Conservation (phyloP, 257 asterid genomes). For the Leonotis leonurus region DNA sequence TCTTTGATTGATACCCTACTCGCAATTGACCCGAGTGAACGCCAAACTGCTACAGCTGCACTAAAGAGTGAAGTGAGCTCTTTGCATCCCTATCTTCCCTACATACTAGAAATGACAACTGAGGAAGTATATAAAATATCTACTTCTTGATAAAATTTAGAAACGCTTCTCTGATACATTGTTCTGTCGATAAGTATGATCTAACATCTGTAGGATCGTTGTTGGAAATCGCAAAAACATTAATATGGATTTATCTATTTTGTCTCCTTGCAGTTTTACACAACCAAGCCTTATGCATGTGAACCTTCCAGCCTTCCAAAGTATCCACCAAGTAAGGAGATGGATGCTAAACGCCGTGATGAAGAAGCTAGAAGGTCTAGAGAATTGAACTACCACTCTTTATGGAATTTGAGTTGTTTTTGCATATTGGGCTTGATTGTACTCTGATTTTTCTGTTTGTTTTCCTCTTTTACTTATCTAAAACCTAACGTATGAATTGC, state of each 20-base stretch:
- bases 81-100: conserved; percentile 6
- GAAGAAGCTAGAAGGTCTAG: conserved; percentile 89
- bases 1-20: conserved; percentile 73
- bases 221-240: not conserved
- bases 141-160: too few relatives aligned
- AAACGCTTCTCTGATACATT: not conserved
- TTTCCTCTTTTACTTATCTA: not conserved
- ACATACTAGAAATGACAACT: not conserved
- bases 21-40: conserved; percentile 73
- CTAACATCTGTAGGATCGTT: not conserved
- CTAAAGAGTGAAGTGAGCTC: conserved; percentile 64
- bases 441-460: not conserved
- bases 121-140: not conserved
- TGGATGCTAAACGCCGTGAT: conserved; percentile 85
- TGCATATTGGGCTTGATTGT: not conserved
- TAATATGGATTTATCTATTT: not conserved
- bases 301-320: conserved; percentile 88
- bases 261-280: conserved; percentile 55
- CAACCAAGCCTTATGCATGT: conserved; percentile 64
- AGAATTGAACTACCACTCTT: not conserved
- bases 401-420: not conserved
- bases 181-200: not conserved
- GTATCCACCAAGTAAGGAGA: conserved; percentile 92
- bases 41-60: conserved; percentile 72
- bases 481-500: conserved; percentile 6